Conservation (phyloP, 1,284 basidiomycete species). For the Pascua sp. region DNA sequence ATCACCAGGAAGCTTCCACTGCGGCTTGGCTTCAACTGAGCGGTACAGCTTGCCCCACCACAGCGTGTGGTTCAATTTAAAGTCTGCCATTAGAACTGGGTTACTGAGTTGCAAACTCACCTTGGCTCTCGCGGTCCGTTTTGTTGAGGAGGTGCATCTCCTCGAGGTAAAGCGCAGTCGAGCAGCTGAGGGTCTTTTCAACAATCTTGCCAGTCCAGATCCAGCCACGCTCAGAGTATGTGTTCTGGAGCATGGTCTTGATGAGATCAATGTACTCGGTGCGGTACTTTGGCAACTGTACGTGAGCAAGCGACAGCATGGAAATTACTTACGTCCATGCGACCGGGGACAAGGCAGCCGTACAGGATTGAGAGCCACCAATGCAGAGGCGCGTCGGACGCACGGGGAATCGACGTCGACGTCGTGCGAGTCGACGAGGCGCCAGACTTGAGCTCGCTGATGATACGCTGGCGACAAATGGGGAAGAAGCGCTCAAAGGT, state of each 20-base stretch:
- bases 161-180: constrained; percentile 73
- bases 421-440: constrained; percentile 90
- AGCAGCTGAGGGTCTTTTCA: constrained; percentile 70
- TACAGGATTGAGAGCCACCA: constrained; percentile 60
- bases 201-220: constrained; percentile 75
- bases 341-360: constrained; percentile 37
- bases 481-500: constrained; percentile 78
- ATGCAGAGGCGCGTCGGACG: constrained; percentile 87
- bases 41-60: constrained; percentile 84
- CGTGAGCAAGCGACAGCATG: constrained; percentile 13
- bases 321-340: constrained; percentile 20
- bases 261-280: constrained; percentile 59
- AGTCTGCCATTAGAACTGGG: constrained; percentile 53
- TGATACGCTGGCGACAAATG: constrained; percentile 74
- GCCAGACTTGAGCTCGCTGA: constrained; percentile 81
- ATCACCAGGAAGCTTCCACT: constrained; percentile 67
- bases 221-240: constrained; percentile 87
- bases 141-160: constrained; percentile 81
- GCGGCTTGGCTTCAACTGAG: constrained; percentile 71
- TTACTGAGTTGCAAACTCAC: constrained; percentile 31
- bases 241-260: constrained; percentile 67
- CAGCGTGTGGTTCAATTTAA: constrained; percentile 67
- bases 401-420: constrained; percentile 72
- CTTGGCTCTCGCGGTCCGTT: constrained; percentile 70
- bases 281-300: constrained; percentile 21